phyloP scores from a whole-genome alignment of 305 asterid species.

The Fraxinus platypoda region DNA sequence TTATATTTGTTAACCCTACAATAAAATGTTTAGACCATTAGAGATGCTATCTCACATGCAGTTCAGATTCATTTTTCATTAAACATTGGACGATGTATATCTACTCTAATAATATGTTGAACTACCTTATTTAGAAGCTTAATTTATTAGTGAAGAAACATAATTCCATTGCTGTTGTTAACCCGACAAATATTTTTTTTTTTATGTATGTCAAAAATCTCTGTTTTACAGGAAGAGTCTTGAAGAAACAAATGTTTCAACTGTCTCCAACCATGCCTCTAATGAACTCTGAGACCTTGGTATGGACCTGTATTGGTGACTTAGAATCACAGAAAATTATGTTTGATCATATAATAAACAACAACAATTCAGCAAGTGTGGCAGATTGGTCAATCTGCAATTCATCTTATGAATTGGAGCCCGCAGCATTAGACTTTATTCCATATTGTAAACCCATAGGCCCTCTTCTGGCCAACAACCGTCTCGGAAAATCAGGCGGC shows the following conservation, averaged over 20 bases:
- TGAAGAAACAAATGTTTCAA: conserved; percentile 35
- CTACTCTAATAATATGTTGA: background rate
- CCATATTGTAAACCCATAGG: conserved; percentile 53
- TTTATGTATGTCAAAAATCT: background rate
- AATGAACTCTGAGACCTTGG: conserved; percentile 32
- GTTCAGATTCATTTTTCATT: background rate
- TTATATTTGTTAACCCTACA: background rate
- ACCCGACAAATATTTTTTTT: background rate
- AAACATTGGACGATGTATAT: background rate
- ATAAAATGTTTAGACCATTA: background rate
- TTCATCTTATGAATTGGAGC: conserved; percentile 51
- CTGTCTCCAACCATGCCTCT: conserved; percentile 52
- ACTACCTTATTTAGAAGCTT: background rate
- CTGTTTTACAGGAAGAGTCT: conserved; percentile 42
- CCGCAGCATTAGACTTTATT: conserved; percentile 47
- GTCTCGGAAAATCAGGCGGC: conserved; percentile 41
- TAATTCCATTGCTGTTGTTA: background rate
- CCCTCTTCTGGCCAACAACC: conserved; percentile 53
- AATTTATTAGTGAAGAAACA: background rate
- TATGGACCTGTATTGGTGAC: conserved; percentile 48
- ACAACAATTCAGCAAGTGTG: conserved; percentile 16
- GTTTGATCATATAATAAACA: conserved; percentile 26
- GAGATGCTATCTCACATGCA: background rate
- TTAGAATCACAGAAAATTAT: conserved; percentile 33
- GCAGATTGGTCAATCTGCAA: conserved; percentile 54